Conservation (phyloP, 2,329 filamentous ascomycete species). For the Aspergillus alliaceus region DNA sequence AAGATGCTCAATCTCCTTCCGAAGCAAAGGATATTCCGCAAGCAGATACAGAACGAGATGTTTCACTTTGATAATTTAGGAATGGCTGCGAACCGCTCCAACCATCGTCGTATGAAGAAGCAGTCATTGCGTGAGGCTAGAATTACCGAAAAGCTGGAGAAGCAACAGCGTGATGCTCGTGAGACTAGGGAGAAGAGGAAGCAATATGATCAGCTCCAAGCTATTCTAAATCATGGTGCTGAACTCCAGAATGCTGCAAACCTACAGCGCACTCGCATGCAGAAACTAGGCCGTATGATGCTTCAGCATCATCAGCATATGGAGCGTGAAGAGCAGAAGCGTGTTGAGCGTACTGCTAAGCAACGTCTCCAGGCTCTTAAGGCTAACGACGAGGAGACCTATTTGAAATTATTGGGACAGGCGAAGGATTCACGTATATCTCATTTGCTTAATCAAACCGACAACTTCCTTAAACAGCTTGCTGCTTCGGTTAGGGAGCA, state of each 20-base stretch:
- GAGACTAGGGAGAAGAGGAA: constrained; percentile 98
- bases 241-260: constrained; percentile 71
- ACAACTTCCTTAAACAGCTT: constrained; percentile 94
- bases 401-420: constrained; percentile 94
- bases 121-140: constrained; percentile 92
- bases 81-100: constrained; percentile 91
- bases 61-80: constrained; percentile 93
- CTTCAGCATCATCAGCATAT: constrained; percentile 88
- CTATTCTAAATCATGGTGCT: constrained; percentile 77
- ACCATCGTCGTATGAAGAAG: constrained; percentile 95
- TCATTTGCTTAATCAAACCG: constrained; percentile 92
- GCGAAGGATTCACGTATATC: constrained; percentile 99
- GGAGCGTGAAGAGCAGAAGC: constrained; percentile 98
- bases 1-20: constrained; percentile 86
- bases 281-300: constrained; percentile 90
- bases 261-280: constrained; percentile 70
- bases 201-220: constrained; percentile 85
- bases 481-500: constrained; percentile 92
- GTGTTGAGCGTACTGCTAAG: constrained; percentile 95
- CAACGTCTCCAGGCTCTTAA: constrained; percentile 98
- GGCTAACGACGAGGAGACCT: constrained; percentile 98
- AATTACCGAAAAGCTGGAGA: constrained; percentile 98
- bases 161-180: constrained; percentile 94
- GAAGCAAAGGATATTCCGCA: constrained; percentile 82
- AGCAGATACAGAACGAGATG: constrained; percentile 87